A percentile compares a stretch with the other conserved stretches of the same genome.
Evolutionary conservation across 768 basidiomycete species (phyloP).

Genomic region (Leccinum aurantiacum): DNA sequence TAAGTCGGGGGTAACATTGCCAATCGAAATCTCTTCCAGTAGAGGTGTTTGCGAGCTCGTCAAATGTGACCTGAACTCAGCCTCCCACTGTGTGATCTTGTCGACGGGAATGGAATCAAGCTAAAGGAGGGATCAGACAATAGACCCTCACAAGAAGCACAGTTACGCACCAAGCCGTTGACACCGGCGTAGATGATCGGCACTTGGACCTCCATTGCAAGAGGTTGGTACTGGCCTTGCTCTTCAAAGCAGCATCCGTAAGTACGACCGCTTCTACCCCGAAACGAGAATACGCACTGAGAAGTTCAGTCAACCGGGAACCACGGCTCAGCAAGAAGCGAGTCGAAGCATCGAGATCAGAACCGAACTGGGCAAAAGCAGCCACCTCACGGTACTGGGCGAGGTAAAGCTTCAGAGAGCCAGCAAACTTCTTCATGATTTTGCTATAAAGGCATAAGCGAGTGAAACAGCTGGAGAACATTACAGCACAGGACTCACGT

Average conservation of each 20-base stretch:
- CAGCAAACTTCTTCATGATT: slow-evolving; percentile 99
- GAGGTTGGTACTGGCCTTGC: slow-evolving; percentile 97
- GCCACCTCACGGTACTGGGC: slow-evolving; percentile 99
- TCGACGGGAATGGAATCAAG: slow-evolving; percentile 96
- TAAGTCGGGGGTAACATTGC: slow-evolving; percentile 83
- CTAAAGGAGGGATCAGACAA: slow-evolving; percentile 33
- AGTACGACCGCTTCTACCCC: slow-evolving; percentile 7
- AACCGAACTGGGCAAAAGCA: slow-evolving; percentile 99
- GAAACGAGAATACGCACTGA: slow-evolving; percentile 52
- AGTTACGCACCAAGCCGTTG: slow-evolving; percentile 83
- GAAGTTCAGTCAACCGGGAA: slow-evolving; percentile 95
- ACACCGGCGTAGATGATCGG: slow-evolving; percentile 99
- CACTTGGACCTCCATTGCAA: slow-evolving; percentile 94
- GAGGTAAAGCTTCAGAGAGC: slow-evolving; percentile 99
- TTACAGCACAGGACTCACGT: slow-evolving; percentile 60
- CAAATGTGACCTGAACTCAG: slow-evolving; percentile 88
- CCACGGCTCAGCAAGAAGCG: slow-evolving; percentile 98
- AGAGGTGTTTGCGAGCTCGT: slow-evolving; percentile 69
- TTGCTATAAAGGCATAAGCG: slow-evolving; percentile 49
- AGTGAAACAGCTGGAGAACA: not conserved
- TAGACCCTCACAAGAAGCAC: not conserved
- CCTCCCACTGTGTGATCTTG: slow-evolving; percentile 91
- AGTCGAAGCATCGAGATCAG: slow-evolving; percentile 98
- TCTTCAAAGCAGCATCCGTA: slow-evolving; percentile 46
- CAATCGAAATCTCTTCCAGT: slow-evolving; percentile 81